Base-by-base conservation (phyloP, 768 basidiomycete species). In the Leccinum uliginosum region DNA sequence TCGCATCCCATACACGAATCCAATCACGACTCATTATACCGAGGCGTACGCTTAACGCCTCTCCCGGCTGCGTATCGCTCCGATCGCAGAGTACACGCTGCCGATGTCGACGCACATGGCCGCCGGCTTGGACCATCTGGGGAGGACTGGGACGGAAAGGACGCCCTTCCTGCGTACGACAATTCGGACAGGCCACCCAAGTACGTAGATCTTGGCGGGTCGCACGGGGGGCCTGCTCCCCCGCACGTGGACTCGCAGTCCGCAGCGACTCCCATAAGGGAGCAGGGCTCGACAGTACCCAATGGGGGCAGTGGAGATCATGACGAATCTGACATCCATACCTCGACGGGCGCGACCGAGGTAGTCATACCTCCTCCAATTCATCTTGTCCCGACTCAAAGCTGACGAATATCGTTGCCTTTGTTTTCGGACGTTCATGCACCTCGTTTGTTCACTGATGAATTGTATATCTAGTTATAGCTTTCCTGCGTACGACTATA, bases 81-180 rank as follows among this genome's bases (percentile, higher is more conserved):
- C 8, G 60, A 62, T 46, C 59, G 62, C 43, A 67, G 65, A 34
- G 66, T 73, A 3, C 71, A 59, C 43, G 75, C 74, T 1, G 60
- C 64, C 0, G 78, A 80, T 57, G 71, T 68, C 0, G 80, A 80
- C 59, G 69, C 63, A 17, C 61, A 59, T 9, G 81, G 81, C 15
- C 74, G 80, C 49, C 66, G 79, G 21, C 44, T 66, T 8, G 65
- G 62, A 8, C 53, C 59, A 1, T 65, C 73, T 38, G 73, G 73
- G 51, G 74, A 73, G 17, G 63, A 62, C 11, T 57, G 70, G 54
- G 65, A 67, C 0, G 76, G 78, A 57, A 81, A 81, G 59, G 81
- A 82, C 30, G 56, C 63, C 0, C 72, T 82, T 24, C 81, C 80
- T 8, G 78, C 79, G 5, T 82, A 82, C 47, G 76, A 81, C 45